Evolutionary conservation across 805 yeast species (phyloP).

Genomic region (Grigorovia transvaalensis): DNA sequence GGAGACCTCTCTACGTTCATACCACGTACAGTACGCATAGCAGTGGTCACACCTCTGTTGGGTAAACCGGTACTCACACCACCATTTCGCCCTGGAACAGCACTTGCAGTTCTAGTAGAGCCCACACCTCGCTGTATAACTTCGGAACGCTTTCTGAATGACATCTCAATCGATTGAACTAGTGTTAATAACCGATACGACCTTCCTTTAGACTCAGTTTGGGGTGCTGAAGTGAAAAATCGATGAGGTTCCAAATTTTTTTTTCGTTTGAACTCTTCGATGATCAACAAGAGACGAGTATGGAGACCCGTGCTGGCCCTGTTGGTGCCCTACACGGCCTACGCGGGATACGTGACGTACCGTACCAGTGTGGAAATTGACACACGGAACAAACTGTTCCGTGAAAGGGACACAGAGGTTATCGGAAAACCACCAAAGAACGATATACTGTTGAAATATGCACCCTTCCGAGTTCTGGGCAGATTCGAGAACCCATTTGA

Average conservation of each 20-base stretch:
- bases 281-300: not conserved
- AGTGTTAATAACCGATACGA: no score
- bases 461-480: conserved; percentile 51
- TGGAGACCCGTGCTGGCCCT: not conserved
- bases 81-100: conserved; percentile 3
- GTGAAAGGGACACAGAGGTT: not conserved
- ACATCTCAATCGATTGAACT: conserved; percentile 29
- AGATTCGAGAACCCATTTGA: conserved; percentile 83
- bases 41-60: not conserved
- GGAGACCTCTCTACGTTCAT: not conserved
- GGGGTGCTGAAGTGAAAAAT: not conserved
- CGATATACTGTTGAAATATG: conserved; percentile 30
- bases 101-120: not conserved
- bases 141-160: conserved; percentile 51
- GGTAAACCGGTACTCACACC: not conserved
- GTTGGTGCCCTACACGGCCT: conserved; percentile 46
- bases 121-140: conserved; percentile 21
- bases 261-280: not conserved
- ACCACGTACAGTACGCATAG: not conserved
- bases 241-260: not conserved
- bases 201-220: no score
- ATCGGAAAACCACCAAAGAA: conserved; percentile 12
- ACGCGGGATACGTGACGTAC: conserved; percentile 50
- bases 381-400: conserved; percentile 27
- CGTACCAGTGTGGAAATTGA: conserved; percentile 46